Evolutionary conservation across 1,284 basidiomycete species (phyloP).

Genomic region (Apiotrichum siamense): DNA sequence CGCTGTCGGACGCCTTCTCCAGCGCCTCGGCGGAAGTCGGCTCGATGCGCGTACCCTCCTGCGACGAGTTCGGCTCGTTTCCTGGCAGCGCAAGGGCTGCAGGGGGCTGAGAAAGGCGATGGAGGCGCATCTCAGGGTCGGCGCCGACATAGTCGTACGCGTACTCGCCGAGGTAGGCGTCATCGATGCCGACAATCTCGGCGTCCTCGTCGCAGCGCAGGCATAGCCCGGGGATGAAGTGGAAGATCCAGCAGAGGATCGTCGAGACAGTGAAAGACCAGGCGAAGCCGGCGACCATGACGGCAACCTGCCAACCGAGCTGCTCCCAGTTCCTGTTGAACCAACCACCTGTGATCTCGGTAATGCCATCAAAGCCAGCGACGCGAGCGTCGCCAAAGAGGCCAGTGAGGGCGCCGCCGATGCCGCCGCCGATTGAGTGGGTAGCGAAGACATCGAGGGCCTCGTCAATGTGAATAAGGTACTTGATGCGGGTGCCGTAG

Average conservation of each 20-base stretch:
- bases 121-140: constrained; percentile 55
- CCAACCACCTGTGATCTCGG: constrained; percentile 77
- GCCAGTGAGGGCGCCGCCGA: constrained; percentile 62
- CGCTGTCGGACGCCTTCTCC: no score
- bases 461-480: constrained; percentile 61
- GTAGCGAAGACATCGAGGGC: constrained; percentile 70
- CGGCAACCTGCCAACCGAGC: constrained; percentile 65
- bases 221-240: constrained; percentile 79
- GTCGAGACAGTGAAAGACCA: constrained; percentile 81
- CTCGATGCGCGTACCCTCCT: not conserved
- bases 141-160: constrained; percentile 72
- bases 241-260: constrained; percentile 85
- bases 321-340: constrained; percentile 67
- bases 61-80: not conserved
- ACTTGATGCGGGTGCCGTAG: constrained; percentile 89
- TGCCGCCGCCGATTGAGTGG: constrained; percentile 79
- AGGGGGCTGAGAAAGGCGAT: not conserved
- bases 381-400: constrained; percentile 84
- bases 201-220: constrained; percentile 73
- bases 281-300: constrained; percentile 54
- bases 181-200: constrained; percentile 89
- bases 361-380: constrained; percentile 73
- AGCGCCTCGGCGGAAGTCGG: no score
- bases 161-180: constrained; percentile 88
- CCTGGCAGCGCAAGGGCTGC: not conserved